Evolutionary conservation across 208 protist genomes (phyloP).

Genomic region (Leishmania gerbilli): DNA sequence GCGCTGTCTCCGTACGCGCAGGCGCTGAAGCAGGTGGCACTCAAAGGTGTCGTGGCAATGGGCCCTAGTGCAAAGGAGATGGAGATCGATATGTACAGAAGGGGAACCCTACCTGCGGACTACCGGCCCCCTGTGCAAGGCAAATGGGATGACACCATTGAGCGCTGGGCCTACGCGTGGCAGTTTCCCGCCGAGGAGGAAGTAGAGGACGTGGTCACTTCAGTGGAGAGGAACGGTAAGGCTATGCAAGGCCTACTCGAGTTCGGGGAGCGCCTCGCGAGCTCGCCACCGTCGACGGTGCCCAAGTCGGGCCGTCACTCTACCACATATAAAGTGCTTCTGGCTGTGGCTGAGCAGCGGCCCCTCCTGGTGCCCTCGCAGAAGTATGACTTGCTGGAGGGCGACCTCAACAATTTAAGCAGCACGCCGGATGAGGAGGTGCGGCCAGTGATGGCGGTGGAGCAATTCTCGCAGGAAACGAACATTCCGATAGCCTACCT

Average conservation of each 20-base stretch:
- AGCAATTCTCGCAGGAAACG: conserved; percentile 49
- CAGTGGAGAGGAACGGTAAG: conserved; percentile 52
- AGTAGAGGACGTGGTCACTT: conserved; percentile 49
- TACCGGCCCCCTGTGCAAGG: conserved; percentile 85
- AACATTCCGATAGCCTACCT: conserved; percentile 85
- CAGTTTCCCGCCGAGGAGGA: conserved; percentile 90
- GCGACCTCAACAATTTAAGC: conserved; percentile 16
- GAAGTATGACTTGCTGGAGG: conserved; percentile 57
- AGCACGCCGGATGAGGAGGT: neutral
- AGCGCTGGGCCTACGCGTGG: conserved; percentile 92
- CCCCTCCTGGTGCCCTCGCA: conserved; percentile 12
- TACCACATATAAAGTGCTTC: conserved; percentile 30
- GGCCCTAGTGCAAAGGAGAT: conserved; percentile 81
- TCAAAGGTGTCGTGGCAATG: conserved; percentile 72
- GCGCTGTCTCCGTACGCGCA: conserved; percentile 89
- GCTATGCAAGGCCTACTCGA: conserved; percentile 66
- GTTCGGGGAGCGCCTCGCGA: conserved; percentile 59
- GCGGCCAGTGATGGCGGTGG: conserved; percentile 33
- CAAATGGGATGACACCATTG: conserved; percentile 92
- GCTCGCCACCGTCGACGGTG: conserved; percentile 40
- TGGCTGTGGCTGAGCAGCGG: neutral
- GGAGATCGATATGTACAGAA: conserved; percentile 84
- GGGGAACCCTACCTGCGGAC: conserved; percentile 74
- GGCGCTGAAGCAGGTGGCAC: conserved; percentile 83
- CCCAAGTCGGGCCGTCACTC: conserved; percentile 57